A percentile compares a stretch with the other conserved stretches of the same genome.
These are phyloP conservation scores for Zopfochytrium polystomum DNA, from an alignment of 371 early-diverging fungal genomes.

Conservation along the genomic window DNA sequence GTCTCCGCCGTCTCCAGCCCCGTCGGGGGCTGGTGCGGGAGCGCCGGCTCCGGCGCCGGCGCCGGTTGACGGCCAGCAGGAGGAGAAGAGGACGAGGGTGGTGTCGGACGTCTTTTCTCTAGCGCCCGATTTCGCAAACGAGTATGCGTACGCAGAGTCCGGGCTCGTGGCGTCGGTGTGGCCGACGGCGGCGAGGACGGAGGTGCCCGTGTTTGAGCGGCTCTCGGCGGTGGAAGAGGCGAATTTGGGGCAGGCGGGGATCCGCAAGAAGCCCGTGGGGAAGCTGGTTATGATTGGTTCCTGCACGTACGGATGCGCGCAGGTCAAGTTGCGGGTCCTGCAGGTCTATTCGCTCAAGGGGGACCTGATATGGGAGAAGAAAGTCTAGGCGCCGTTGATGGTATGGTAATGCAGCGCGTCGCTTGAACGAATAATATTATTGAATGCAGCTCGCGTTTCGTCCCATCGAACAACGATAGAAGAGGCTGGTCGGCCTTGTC, in stretches of 20 bases:
- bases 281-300: slow-evolving; percentile 28
- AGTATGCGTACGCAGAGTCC: slow-evolving; percentile 29
- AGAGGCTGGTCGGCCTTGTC: too few relatives aligned
- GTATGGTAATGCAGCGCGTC: too few relatives aligned
- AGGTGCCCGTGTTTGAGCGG: slow-evolving; percentile 43
- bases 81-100: slow-evolving; percentile 2
- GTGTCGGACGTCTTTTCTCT: too few relatives aligned
- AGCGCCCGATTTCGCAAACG: background rate
- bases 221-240: slow-evolving; percentile 37
- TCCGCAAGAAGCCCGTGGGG: slow-evolving; percentile 42
- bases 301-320: slow-evolving; percentile 44
- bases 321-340: slow-evolving; percentile 34
- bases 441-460: too few relatives aligned
- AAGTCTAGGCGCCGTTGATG: too few relatives aligned
- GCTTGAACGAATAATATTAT: too few relatives aligned
- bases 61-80: background rate
- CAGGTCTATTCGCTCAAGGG: slow-evolving; percentile 23
- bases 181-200: slow-evolving; percentile 25
- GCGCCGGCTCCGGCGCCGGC: slow-evolving; percentile 1
- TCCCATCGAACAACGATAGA: too few relatives aligned
- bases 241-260: slow-evolving; percentile 35
- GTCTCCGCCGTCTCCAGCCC: slow-evolving; percentile 37
- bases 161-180: slow-evolving; percentile 22
- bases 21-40: slow-evolving; percentile 5
- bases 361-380: slow-evolving; percentile 20